Evolutionary conservation across 768 basidiomycete genomes (phyloP).

Genomic region (Xanthoconium stramineum): DNA sequence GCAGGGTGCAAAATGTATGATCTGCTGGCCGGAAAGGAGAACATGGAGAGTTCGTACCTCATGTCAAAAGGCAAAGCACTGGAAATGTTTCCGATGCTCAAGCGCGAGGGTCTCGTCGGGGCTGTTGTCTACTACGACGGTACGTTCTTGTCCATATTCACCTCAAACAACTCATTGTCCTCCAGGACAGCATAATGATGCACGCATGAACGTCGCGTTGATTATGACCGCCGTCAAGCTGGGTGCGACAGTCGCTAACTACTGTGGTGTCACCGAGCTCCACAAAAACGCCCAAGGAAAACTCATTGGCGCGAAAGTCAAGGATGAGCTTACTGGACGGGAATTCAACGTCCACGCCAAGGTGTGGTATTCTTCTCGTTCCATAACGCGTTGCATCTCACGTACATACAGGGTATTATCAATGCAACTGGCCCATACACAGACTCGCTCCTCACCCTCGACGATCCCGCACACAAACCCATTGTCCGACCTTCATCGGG

Average conservation of each 20-base stretch:
- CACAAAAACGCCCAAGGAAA: constrained; percentile 65
- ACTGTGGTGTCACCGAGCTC: constrained; percentile 79
- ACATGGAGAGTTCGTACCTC: constrained; percentile 93
- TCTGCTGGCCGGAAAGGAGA: constrained; percentile 89
- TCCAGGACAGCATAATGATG: constrained; percentile 94
- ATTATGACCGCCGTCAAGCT: constrained; percentile 93
- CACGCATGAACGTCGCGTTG: constrained; percentile 95
- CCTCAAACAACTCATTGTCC: not conserved
- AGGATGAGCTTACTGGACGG: constrained; percentile 79
- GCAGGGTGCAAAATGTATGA: constrained; percentile 97
- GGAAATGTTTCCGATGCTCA: constrained; percentile 96
- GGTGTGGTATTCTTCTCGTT: constrained; percentile 33
- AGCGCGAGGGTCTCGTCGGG: constrained; percentile 86
- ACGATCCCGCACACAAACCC: constrained; percentile 70
- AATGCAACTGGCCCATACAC: constrained; percentile 97
- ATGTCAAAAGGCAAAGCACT: constrained; percentile 94
- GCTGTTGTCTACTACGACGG: constrained; percentile 98
- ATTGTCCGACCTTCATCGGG: constrained; percentile 94
- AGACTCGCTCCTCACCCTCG: constrained; percentile 80
- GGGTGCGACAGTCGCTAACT: constrained; percentile 85
- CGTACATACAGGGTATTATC: constrained; percentile 65
- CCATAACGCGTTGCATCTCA: not conserved
- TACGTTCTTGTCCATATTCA: constrained; percentile 29
- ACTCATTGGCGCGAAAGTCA: constrained; percentile 68
- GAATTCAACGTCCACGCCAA: constrained; percentile 82